A percentile compares a stretch with the other conserved stretches of the same genome.
Evolutionary conservation across 163 green algal genomes (phyloP).

Genomic region (Coccomyxa subellipsoidea): DNA sequence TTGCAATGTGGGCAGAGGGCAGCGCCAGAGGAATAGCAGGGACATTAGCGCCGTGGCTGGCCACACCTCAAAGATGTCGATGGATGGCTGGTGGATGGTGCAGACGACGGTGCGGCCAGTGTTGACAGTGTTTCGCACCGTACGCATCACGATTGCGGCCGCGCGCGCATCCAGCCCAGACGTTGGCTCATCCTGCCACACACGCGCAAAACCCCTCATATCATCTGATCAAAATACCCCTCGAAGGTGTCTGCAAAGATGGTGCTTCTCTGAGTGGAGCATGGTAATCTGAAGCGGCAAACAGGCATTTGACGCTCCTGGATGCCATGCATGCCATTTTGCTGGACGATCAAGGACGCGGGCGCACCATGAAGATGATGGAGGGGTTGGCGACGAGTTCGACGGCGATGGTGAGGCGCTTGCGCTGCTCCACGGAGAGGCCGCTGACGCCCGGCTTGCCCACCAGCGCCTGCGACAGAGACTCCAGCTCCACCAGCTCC

Average conservation of each 20-base stretch:
- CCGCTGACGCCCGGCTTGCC: conserved; percentile 31
- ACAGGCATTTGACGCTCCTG: too few species aligned
- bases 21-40: conserved; percentile 11
- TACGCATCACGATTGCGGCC: conserved; percentile 78
- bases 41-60: too few species aligned
- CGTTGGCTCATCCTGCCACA: conserved; percentile 1
- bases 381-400: conserved; percentile 59
- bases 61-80: conserved; percentile 53
- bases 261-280: too few species aligned
- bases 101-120: conserved; percentile 15
- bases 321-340: neutral
- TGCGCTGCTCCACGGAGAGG: conserved; percentile 60
- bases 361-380: conserved; percentile 50
- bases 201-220: neutral
- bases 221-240: neutral
- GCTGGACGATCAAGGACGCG: too few species aligned
- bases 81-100: conserved; percentile 51
- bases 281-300: too few species aligned
- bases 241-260: neutral
- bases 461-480: conserved; percentile 30
- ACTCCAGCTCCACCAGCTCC: conserved; percentile 52
- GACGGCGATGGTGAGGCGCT: conserved; percentile 71
- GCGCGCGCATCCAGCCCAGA: conserved; percentile 76
- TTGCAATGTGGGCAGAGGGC: too few species aligned
- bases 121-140: conserved; percentile 66